These are phyloP conservation scores for Solanum bulbocastanum DNA, from an alignment of 257 asterid genomes.

Conservation along the genomic window DNA sequence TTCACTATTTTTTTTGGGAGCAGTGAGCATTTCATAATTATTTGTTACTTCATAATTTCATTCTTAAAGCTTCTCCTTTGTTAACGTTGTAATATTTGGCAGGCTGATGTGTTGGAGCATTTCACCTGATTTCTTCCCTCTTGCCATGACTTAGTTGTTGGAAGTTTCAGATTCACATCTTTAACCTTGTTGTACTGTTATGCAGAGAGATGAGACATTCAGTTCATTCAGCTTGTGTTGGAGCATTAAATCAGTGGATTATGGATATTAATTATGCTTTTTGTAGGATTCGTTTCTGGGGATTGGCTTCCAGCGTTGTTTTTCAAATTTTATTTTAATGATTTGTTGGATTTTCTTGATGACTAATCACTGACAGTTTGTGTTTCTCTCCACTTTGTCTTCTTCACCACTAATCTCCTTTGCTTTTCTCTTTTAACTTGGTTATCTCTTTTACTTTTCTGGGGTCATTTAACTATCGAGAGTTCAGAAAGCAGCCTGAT, in stretches of 20 bases:
- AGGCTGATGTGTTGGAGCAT: slow-evolving; percentile 90
- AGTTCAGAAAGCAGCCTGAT: slow-evolving; percentile 31
- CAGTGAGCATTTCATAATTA: background rate
- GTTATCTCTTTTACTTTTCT: slow-evolving; percentile 1
- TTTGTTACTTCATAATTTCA: background rate
- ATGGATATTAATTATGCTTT: slow-evolving; percentile 29
- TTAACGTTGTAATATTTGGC: slow-evolving; percentile 46
- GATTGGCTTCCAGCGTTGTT: slow-evolving; percentile 26
- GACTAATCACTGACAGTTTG: slow-evolving; percentile 28
- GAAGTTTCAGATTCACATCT: slow-evolving; percentile 98
- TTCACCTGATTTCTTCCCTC: slow-evolving; percentile 78
- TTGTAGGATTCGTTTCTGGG: slow-evolving; percentile 43
- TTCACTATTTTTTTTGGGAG: slow-evolving; percentile 4
- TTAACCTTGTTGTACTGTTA: slow-evolving; percentile 87
- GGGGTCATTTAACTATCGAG: slow-evolving; percentile 19
- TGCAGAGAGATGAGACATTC: slow-evolving; percentile 65
- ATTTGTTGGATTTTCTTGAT: slow-evolving; percentile 12
- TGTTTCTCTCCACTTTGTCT: slow-evolving; percentile 15
- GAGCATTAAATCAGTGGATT: slow-evolving; percentile 21
- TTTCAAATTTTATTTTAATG: slow-evolving; percentile 12
- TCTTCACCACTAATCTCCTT: slow-evolving; percentile 1
- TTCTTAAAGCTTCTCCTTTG: slow-evolving; percentile 13
- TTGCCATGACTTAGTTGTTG: slow-evolving; percentile 85
- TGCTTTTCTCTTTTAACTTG: slow-evolving; percentile 18
- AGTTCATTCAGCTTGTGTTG: slow-evolving; percentile 27